Conservation (phyloP, 495 filamentous ascomycete genomes). For the Penicillium diatomitis region DNA sequence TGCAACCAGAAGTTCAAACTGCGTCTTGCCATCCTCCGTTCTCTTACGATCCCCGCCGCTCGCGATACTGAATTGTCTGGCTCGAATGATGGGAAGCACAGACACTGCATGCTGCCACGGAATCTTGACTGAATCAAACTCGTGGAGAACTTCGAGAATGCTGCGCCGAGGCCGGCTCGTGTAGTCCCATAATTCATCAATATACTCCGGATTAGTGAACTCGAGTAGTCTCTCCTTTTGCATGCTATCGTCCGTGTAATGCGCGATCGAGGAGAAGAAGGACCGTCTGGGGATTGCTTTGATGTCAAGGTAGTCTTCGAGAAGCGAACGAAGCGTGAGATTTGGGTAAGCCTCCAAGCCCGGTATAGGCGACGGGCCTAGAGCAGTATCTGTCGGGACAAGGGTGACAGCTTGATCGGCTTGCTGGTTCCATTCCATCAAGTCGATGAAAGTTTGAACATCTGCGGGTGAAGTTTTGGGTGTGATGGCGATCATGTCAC, state of each 20-base stretch:
- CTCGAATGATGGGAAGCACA: slow-evolving; percentile 65
- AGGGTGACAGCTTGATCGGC: slow-evolving; percentile 57
- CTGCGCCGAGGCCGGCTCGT: slow-evolving; percentile 83
- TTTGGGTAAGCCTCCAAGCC: slow-evolving; percentile 29
- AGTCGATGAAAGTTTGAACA: slow-evolving; percentile 59
- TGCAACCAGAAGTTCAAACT: slow-evolving; percentile 74
- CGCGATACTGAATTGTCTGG: slow-evolving; percentile 81
- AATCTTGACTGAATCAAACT: slow-evolving; percentile 77
- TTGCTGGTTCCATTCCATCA: slow-evolving; percentile 65
- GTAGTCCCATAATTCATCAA: slow-evolving; percentile 93
- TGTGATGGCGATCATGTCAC: slow-evolving; percentile 67
- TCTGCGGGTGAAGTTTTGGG: slow-evolving; percentile 81
- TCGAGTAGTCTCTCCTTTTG: slow-evolving; percentile 78
- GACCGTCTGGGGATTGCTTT: slow-evolving; percentile 77
- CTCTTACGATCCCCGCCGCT: slow-evolving; percentile 53
- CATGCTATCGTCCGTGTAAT: slow-evolving; percentile 58
- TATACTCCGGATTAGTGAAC: slow-evolving; percentile 64
- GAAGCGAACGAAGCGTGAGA: slow-evolving; percentile 64
- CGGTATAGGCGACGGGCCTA: slow-evolving; percentile 34
- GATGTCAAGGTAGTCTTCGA: slow-evolving; percentile 77
- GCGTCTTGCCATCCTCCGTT: slow-evolving; percentile 28
- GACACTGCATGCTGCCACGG: slow-evolving; percentile 62
- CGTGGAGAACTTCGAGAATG: slow-evolving; percentile 83
- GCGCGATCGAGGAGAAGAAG: slow-evolving; percentile 69
- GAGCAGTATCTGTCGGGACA: slow-evolving; percentile 17